phyloP scores from a whole-genome alignment of 164 flowering plant species.

The Tinospora cordifolia region DNA sequence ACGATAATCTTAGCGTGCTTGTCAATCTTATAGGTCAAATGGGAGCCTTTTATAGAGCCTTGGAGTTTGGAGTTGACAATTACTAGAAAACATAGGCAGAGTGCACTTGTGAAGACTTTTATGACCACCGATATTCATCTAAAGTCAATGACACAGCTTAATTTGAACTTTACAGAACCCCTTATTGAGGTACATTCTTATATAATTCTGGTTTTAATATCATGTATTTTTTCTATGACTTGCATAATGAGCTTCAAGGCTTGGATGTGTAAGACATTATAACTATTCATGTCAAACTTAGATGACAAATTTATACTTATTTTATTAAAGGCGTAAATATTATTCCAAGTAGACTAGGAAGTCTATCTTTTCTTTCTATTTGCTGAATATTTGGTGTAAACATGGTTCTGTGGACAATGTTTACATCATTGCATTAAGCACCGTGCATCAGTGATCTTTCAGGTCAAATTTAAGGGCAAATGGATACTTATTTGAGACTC shows the following conservation, averaged over 20 bases:
- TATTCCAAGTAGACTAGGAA: too few species aligned
- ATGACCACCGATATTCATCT: conserved; percentile 46
- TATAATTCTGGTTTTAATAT: neutral
- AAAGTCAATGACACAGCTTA: conserved; percentile 51
- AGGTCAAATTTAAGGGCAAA: neutral
- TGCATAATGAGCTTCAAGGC: neutral
- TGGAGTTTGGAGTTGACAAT: conserved; percentile 59
- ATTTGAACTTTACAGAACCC: conserved; percentile 71
- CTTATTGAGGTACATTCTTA: conserved; percentile 59
- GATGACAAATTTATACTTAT: too few species aligned
- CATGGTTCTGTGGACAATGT: neutral
- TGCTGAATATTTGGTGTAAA: too few species aligned
- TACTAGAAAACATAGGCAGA: conserved; percentile 31
- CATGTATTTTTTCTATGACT: neutral
- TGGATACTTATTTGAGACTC: neutral
- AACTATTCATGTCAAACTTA: too few species aligned
- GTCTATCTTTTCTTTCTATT: too few species aligned
- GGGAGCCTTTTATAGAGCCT: conserved; percentile 98
- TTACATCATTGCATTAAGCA: neutral
- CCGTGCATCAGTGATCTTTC: neutral
- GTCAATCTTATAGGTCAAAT: conserved; percentile 51
- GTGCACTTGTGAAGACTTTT: conserved; percentile 35
- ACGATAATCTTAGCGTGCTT: conserved; percentile 8
- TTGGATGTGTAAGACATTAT: too few species aligned
- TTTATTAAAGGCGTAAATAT: too few species aligned